Evolutionary conservation across 1,284 basidiomycete species (phyloP), one percentile per base, ranked within the genome.

Genomic region (Laetiporus sulphureus): DNA sequence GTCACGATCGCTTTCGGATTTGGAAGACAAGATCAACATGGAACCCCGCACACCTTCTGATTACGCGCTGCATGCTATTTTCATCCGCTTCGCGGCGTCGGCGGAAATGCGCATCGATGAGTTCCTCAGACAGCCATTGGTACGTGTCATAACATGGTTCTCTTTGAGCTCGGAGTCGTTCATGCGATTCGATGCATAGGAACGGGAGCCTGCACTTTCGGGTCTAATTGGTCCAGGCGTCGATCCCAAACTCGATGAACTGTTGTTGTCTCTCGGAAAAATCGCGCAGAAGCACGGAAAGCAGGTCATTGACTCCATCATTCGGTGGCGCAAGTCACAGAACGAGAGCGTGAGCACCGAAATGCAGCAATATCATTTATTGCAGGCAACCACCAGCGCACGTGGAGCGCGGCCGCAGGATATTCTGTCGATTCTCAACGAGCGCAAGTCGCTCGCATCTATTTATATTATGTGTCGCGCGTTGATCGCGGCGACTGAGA

Each of bases 381-480:
- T 65, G n/a, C 71, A 71, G 41, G 69, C 72, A 3, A 63, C 70
- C 1, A 53, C 58, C 2, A 58, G 63, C 5, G 59, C 59, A 31
- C 69, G 71, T 23, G 57, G 59, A 19, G 53, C 66, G 25, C 67
- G 71, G 19, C 49, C 65, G 38, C 64, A 70, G 31, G 83, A 90
- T 47, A 68, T 79, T 6, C 69, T 77, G 2, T 68, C 67, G 10
- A 64, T 83, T 15, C 64, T 91, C 30, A 75, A 75, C 46, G 86
- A 88, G 55, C 78, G 89, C n/a, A 85, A 89, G 64, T 75, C 77
- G 37, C 71, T 92, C 3, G 83, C 88, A 3, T 81, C 87, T 1
- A 84, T 87, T 29, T 94, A 92, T 60, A 80, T 95, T 54, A 84
- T 91, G 75, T 92, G 90, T 57, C 77, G 91, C 36, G 83, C 88